Base-by-base conservation (phyloP, 257 asterid species). In the Scutellaria minor region DNA sequence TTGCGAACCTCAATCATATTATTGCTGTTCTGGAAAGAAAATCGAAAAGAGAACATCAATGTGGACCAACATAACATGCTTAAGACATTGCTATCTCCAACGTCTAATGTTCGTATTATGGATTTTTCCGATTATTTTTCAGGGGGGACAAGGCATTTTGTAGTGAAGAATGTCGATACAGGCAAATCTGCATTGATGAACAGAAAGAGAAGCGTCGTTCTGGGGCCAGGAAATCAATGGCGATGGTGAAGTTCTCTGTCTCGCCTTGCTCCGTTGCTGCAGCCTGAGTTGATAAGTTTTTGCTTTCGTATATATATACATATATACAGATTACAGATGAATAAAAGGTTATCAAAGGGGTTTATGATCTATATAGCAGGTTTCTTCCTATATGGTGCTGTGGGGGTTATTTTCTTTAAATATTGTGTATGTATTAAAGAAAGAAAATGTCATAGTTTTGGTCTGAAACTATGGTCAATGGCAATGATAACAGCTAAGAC, bases 181-280 rank as follows among this genome's bases (percentile, higher is more conserved):
- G 77, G 62, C 87, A 86, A 20, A 86, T 84, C 50, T 71, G 83
- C 5, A 74, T 82, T 0, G 91, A 86, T 22, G 91, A 86, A 72
- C 76, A 66, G 78, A 78, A 67, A 56, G 87, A 82, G 79, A 84
- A 71, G 73, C 64, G 84, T 46, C 77, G 73, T 74, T 72, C 86
- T 1, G 82, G 80, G 74, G 78, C 74, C 10, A 69, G 78, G 80
- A 83, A 77, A 15, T 64, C 83, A 6, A 48, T 39, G 18, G 91
- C 31, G 24, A 91, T 39, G 18, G 92, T 39, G 24, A 91, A 90
- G 64, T 79, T 73, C 73, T 80, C 95, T 0, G 85, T 8, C 48
- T 88, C 95, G 15, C 88, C 92, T 35, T 87, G 90, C 82, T 85
- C 90, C 5, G 83, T 88, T 22, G 91, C 89, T 2, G 91, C 90